Evolutionary conservation across 192 early-diverging fungal genomes (phyloP).

Genomic region (Kappamyces sp.): DNA sequence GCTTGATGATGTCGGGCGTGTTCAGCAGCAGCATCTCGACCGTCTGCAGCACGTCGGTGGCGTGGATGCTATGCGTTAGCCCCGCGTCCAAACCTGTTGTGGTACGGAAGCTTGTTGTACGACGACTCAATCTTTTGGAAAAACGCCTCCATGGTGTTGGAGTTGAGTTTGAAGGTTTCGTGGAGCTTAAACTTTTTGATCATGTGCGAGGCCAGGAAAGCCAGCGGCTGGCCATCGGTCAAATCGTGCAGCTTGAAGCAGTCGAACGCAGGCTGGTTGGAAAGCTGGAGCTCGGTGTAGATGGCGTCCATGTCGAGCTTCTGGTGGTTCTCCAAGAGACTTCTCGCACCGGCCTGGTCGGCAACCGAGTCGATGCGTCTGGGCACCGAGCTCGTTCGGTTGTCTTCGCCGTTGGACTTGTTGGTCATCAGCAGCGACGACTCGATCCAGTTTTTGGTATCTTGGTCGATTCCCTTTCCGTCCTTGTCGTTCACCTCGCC

Average conservation of each 20-base stretch:
- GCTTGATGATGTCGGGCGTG: constrained; percentile 36
- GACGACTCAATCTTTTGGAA: constrained; percentile 39
- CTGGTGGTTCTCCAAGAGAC: constrained; percentile 12
- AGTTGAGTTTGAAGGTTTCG: constrained; percentile 38
- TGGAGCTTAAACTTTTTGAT: constrained; percentile 40
- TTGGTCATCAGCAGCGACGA: constrained; percentile 38
- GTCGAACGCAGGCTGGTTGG: constrained; percentile 41
- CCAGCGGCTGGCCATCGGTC: constrained; percentile 43
- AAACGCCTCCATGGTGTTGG: constrained; percentile 27
- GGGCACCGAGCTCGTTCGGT: not conserved
- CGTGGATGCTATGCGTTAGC: constrained; percentile 34
- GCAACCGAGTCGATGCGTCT: not conserved
- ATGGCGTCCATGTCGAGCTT: constrained; percentile 31
- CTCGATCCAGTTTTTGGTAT: constrained; percentile 50
- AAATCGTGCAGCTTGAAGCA: constrained; percentile 41
- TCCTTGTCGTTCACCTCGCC: constrained; percentile 48
- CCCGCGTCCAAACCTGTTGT: constrained; percentile 30
- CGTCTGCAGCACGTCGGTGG: constrained; percentile 54
- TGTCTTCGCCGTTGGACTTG: constrained; percentile 17
- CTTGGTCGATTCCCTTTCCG: constrained; percentile 42
- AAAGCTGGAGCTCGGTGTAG: constrained; percentile 26
- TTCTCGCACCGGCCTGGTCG: constrained; percentile 1
- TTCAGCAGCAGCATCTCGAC: constrained; percentile 44
- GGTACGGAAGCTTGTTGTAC: constrained; percentile 45
- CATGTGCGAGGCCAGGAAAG: constrained; percentile 40